Base-by-base conservation (phyloP, 306 rosid species). In the Cyclanthera cordifolia region DNA sequence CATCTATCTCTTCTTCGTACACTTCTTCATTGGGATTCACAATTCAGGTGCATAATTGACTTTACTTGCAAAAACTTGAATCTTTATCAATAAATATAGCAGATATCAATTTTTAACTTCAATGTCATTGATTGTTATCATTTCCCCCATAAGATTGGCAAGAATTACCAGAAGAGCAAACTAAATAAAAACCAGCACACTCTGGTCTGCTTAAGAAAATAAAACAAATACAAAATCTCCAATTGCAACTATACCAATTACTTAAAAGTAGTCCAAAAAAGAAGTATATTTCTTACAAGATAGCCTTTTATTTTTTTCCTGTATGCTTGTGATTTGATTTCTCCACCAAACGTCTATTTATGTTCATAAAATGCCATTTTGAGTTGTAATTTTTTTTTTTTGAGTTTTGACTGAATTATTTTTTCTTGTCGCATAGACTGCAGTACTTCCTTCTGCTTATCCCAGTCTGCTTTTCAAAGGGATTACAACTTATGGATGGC, bases 401-500 rank as follows among this genome's bases (percentile, higher is more conserved):
- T 32, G 73, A 61, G 17, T 28, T 54, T 19, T 47, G 67, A 61
- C 69, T 9, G 8, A 61, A 19, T 34, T 45, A 16, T 7, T 64
- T 73, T 51, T 69, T 56, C 75, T 69, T 4, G 67, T 69, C 77
- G 46, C 53, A 51, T 63, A 78, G 82, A 68, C 70, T 74, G 78
- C 78, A 32, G 82, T 74, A 11, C 82, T 78, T 78, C 82, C 78
- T 13, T 69, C 67, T 2, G 72, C 82, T 23, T 78, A 78, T 64
- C 78, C 82, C 4, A 53, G 27, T 69, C 47, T 78, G 70, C 51
- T 78, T 48, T 78, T 78, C 37, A 78, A 78, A 63, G 82, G 82
- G 67, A 69, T 78, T 63, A 64, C 78, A 8, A 74, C 75, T 7
- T 78, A 78, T 28, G 78, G 82, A 19, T 78, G 82, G 82, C 82